Base-by-base conservation (phyloP, 1,139 yeast species). In the Insectozyma bohioensis region DNA sequence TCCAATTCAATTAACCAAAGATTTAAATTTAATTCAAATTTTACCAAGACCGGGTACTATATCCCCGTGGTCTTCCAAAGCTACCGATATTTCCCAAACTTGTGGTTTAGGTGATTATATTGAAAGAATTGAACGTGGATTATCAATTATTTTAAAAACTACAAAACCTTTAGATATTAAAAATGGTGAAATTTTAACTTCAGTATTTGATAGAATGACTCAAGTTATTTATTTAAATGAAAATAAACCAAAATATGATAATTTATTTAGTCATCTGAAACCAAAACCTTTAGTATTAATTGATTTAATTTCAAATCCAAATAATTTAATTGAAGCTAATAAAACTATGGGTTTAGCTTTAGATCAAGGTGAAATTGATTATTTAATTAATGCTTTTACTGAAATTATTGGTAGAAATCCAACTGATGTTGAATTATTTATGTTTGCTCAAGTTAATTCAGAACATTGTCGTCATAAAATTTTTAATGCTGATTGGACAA, bases 391-490 rank as follows among this genome's bases (percentile, higher is more conserved):
- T 34, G 95, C 96, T 1, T 94, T 92, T 65, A 75, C 71, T 36
- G 67, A 78, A 24, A 72, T 71, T 24, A 75, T 92, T 45, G 83
- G 86, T 31, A 79, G 98, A 61, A 87, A 90, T 56, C 98, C 98
- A 34, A 92, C 98, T 18, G 98, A 94, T 58, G 97, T 90, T 16
- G 99, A 94, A 61, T 72, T 94, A 46, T 94, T 94, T 64, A 94
- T 94, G 97, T 94, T 94, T 69, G 98, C 98, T 30, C 99, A 94
- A 65, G 98, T 94, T 48, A 94, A 94, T 67, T 88, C 97, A 13
- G 99, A 94, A 66, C 99, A 94, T 66, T 94, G 99, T 71, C 86
- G 99, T 62, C 99, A 94, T 70, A 94, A 94, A 67, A 92, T 94
- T 46, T 94, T 94, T 74, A 94, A 94, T 54, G 98, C 99, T 31